Percentiles rank a stretch among this genome's conserved stretches.
phyloP scores from a whole-genome alignment of 2,329 filamentous ascomycete species.

The Drechslerella coelobrocha region DNA sequence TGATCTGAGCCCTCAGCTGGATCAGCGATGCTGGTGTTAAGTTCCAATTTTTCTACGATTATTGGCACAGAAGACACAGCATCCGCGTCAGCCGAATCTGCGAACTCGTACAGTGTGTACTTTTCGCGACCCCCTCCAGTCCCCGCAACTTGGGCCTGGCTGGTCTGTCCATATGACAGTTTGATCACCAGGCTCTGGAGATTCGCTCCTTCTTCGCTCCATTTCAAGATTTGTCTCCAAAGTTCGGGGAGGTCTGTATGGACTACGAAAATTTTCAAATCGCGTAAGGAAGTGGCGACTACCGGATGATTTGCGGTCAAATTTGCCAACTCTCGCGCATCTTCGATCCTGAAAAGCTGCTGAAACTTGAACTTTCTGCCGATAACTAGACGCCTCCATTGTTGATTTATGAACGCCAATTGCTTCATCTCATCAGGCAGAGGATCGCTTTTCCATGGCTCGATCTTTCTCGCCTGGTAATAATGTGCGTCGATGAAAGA shows the following conservation, averaged over 20 bases:
- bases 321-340: slow-evolving; percentile 22
- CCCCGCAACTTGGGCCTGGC: slow-evolving; percentile 16
- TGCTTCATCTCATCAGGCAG: slow-evolving; percentile 24
- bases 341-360: slow-evolving; percentile 21
- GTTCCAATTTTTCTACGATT: slow-evolving; percentile 21
- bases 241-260: slow-evolving; percentile 22
- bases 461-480: slow-evolving; percentile 13
- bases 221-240: slow-evolving; percentile 25
- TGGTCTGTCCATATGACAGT: slow-evolving; percentile 17
- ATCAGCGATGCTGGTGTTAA: slow-evolving; percentile 22
- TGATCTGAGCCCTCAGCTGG: slow-evolving; percentile 11
- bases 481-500: slow-evolving; percentile 34
- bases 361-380: slow-evolving; percentile 29
- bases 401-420: slow-evolving; percentile 38
- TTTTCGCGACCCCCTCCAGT: slow-evolving; percentile 24
- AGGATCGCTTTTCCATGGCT: slow-evolving; percentile 26
- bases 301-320: slow-evolving; percentile 26
- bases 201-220: slow-evolving; percentile 29
- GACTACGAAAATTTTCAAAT: slow-evolving; percentile 20
- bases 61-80: slow-evolving; percentile 13
- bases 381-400: slow-evolving; percentile 35
- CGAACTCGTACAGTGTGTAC: slow-evolving; percentile 32
- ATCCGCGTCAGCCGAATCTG: slow-evolving; percentile 16
- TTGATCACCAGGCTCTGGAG: slow-evolving; percentile 28
- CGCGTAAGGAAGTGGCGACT: slow-evolving; percentile 20